phyloP scores from a whole-genome alignment of 2,329 filamentous ascomycete species.

The Cadophora sp. region DNA sequence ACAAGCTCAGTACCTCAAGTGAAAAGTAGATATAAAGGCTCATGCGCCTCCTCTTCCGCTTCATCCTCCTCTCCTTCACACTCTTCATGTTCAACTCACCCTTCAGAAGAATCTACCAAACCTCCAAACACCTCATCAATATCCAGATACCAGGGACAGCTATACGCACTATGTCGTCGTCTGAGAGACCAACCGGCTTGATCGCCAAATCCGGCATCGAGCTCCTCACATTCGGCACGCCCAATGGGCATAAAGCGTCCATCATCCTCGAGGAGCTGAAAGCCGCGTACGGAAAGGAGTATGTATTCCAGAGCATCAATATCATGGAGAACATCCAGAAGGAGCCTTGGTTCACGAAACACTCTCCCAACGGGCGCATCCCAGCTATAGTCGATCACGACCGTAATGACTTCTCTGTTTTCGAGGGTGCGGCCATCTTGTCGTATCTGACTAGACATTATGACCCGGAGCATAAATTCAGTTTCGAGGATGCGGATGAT shows the following conservation, averaged over 20 bases:
- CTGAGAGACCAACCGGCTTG: slow-evolving; percentile 56
- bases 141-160: slow-evolving; percentile 11
- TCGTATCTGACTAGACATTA: slow-evolving; percentile 77
- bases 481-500: slow-evolving; percentile 61
- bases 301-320: slow-evolving; percentile 64
- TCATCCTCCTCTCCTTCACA: slow-evolving; percentile 21
- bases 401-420: slow-evolving; percentile 66
- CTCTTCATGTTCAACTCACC: slow-evolving; percentile 40
- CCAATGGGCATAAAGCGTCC: slow-evolving; percentile 62
- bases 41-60: slow-evolving; percentile 20
- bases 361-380: slow-evolving; percentile 70
- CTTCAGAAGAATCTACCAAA: slow-evolving; percentile 37
- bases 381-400: slow-evolving; percentile 72
- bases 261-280: slow-evolving; percentile 72
- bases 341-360: slow-evolving; percentile 68
- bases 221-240: slow-evolving; percentile 64
- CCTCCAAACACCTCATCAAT: slow-evolving; percentile 33
- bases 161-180: slow-evolving; percentile 37
- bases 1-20: background rate
- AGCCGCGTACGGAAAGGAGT: slow-evolving; percentile 66
- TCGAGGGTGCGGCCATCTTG: slow-evolving; percentile 78
- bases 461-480: slow-evolving; percentile 71
- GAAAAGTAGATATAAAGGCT: slow-evolving; percentile 1
- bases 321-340: slow-evolving; percentile 70
- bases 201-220: slow-evolving; percentile 70